These are phyloP conservation scores for Salvia miltiorrhiza DNA, from an alignment of 257 asterid species.

Conservation along the genomic window DNA sequence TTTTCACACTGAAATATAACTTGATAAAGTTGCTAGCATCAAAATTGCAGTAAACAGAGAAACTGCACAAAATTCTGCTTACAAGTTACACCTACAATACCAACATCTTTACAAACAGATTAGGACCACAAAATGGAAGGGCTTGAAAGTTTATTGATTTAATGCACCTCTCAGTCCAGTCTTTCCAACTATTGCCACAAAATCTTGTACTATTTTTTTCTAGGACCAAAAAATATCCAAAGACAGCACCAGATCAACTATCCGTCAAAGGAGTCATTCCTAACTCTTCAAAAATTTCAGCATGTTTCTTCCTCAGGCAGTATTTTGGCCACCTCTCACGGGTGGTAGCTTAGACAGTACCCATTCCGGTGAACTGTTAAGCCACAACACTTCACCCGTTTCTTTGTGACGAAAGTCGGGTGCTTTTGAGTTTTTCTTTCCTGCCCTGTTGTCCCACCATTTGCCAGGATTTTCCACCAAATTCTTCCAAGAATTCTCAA, in stretches of 20 bases:
- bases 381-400: constrained; percentile 53
- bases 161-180: neutral
- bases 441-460: constrained; percentile 64
- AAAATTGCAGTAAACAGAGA: neutral
- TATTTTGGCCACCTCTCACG: constrained; percentile 23
- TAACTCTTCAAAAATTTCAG: neutral
- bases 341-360: constrained; percentile 59
- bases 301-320: constrained; percentile 7
- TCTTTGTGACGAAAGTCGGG: constrained; percentile 72
- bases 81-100: neutral
- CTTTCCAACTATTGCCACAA: neutral
- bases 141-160: neutral
- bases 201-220: too few relatives aligned
- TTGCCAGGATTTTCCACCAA: constrained; percentile 58
- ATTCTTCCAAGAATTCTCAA: constrained; percentile 51
- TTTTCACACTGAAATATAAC: neutral
- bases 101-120: constrained; percentile 5
- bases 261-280: neutral
- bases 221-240: neutral
- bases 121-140: neutral
- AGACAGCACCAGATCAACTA: neutral
- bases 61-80: constrained; percentile 23
- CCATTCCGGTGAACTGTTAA: constrained; percentile 48
- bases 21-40: too few relatives aligned
- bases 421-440: constrained; percentile 38